Conservation (phyloP, 257 asterid genomes). For the Lantana camara region DNA sequence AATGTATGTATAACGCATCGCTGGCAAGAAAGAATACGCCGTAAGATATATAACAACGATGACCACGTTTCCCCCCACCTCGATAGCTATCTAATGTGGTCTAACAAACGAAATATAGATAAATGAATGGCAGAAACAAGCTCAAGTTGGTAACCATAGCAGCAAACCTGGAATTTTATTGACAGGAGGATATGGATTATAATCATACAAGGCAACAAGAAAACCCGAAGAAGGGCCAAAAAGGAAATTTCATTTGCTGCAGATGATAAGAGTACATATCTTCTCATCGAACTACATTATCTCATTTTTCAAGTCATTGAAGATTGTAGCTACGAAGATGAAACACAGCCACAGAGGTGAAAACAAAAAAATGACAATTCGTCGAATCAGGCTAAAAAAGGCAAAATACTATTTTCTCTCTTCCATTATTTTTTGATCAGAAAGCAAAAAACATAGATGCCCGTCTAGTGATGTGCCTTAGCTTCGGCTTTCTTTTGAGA, state of each 20-base stretch:
- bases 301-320: slow-evolving; percentile 13
- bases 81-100: too few relatives aligned
- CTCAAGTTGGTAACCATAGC: neutral
- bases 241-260: neutral
- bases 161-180: too few relatives aligned
- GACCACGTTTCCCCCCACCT: too few relatives aligned
- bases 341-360: slow-evolving; percentile 20
- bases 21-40: too few relatives aligned
- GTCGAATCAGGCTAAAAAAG: slow-evolving; percentile 20
- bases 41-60: too few relatives aligned
- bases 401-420: slow-evolving; percentile 16
- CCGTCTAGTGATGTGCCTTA: slow-evolving; percentile 40
- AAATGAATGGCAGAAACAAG: too few relatives aligned
- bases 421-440: slow-evolving; percentile 31
- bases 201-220: neutral
- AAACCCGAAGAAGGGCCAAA: neutral
- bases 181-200: too few relatives aligned
- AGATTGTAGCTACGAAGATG: slow-evolving; percentile 13
- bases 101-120: too few relatives aligned
- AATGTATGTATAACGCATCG: too few relatives aligned
- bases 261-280: neutral
- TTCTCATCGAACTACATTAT: slow-evolving; percentile 14
- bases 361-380: slow-evolving; percentile 10
- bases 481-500: slow-evolving; percentile 51
- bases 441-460: slow-evolving; percentile 8